Base-by-base conservation (phyloP, 2,329 filamentous ascomycete species). In the Fusarium nematophilum region DNA sequence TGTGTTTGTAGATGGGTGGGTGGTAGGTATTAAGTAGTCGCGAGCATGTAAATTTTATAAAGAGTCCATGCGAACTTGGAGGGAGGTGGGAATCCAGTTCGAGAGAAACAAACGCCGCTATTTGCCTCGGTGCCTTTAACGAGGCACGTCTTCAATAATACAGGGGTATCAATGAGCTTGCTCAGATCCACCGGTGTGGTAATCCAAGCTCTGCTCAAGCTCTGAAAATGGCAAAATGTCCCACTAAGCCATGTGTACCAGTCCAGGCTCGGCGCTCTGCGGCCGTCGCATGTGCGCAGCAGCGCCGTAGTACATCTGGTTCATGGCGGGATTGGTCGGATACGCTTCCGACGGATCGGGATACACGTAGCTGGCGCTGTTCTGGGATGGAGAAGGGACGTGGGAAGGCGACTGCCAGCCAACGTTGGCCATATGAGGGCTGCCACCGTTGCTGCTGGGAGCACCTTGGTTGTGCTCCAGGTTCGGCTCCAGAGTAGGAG, bases 361-460 rank as follows among this genome's bases (percentile, higher is more conserved):
- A 71, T 96, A 97, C 59, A 91, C 87, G 62, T 92, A 93, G 60
- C 81, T 82, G 43, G 85, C 86, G 37, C 83, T 85, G 37, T 80
- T 77, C 59, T 93, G 90, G 8, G 90, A 89, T 9, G 90, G 87
- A 64, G 92, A 87, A 26, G 85, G 84, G 62, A 87, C 86, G 65
- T 93, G 90, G 3, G 88, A 86, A 4, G 93, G 93, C 5, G 93
- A 96, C 64, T 92, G 90, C 93, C 94, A 97, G 49, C 91, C 90
- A 59, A 92, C 84, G 57, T 84, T 87, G 59, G 79, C 77, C 87
- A 97, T 92, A 75, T 97, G 93, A 44, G 94, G 93, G 74, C 93
- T 97, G 47, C 91, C 90, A 52, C 81, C 87, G n/a, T 86, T 89
- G 72, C 91, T 96, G 50, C 83, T 83, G 43, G 80, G 75, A 2